A percentile compares a stretch with the other conserved stretches of the same genome.
These are phyloP conservation scores for Pulveroboletus sp. DNA, from an alignment of 768 basidiomycete species.

Conservation along the genomic window DNA sequence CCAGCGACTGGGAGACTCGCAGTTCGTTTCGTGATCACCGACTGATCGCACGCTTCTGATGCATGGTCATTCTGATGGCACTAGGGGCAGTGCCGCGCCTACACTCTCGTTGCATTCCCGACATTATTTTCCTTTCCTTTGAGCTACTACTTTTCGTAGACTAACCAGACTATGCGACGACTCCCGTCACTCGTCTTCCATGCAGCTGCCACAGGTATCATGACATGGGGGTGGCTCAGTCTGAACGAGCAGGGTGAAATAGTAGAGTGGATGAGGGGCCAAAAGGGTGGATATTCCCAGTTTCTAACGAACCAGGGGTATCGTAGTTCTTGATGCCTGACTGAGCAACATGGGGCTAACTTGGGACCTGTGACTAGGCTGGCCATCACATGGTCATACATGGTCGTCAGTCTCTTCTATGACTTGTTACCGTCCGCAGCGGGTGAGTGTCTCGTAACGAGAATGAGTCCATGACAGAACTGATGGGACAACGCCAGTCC, in stretches of 20 bases:
- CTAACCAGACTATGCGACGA: conserved; percentile 7
- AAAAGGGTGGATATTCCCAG: conserved; percentile 63
- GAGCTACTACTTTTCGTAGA: background rate
- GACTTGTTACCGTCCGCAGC: conserved; percentile 38
- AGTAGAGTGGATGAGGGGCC: conserved; percentile 33
- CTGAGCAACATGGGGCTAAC: background rate
- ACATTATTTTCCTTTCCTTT: background rate
- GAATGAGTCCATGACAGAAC: background rate
- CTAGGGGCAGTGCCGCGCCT: too few relatives aligned
- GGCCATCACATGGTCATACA: conserved; percentile 38
- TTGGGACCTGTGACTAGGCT: conserved; percentile 2
- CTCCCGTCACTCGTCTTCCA: conserved; percentile 28
- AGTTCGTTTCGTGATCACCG: background rate
- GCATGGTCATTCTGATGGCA: too few relatives aligned
- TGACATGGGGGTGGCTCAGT: conserved; percentile 35
- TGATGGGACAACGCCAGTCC: conserved; percentile 4
- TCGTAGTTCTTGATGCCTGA: background rate
- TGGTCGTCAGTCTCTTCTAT: conserved; percentile 35
- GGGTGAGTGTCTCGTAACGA: conserved; percentile 24
- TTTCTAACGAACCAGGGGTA: conserved; percentile 77
- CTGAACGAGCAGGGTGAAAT: conserved; percentile 10
- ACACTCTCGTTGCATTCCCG: too few relatives aligned
- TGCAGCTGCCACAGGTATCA: conserved; percentile 26
- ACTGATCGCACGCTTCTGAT: too few relatives aligned
- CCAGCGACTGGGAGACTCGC: too few relatives aligned